phyloP scores from a whole-genome alignment of 345 rosid genomes.

The Ceriops zippeliana region DNA sequence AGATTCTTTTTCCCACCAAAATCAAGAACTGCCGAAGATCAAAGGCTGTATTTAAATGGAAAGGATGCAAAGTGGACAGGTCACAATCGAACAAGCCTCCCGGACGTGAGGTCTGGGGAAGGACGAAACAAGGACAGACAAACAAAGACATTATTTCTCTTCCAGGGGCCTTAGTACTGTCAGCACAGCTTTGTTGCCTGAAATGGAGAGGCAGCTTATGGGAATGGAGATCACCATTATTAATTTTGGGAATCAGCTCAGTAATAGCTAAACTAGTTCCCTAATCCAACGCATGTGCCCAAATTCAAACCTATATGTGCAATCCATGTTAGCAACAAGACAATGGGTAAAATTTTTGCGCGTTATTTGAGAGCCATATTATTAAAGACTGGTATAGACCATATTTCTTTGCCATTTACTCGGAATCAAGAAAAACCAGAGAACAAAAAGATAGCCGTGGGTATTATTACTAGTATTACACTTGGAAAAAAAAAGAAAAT shows the following conservation, averaged over 20 bases:
- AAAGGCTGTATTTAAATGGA: not conserved
- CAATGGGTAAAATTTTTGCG: no score
- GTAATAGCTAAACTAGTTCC: no score
- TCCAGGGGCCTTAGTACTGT: conserved; percentile 66
- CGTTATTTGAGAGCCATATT: not conserved
- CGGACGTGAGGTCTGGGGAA: no score
- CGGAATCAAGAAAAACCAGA: no score
- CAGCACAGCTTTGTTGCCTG: conserved; percentile 95
- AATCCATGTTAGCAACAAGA: not conserved
- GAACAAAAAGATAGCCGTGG: no score
- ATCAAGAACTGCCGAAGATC: not conserved
- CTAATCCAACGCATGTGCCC: not conserved
- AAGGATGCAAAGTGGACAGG: not conserved
- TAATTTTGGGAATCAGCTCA: conserved; percentile 9
- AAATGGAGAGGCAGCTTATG: conserved; percentile 5
- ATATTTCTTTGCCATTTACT: not conserved
- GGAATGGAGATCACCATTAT: no score
- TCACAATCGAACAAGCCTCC: not conserved
- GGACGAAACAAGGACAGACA: not conserved
- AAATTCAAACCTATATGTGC: not conserved
- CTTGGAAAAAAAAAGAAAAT: no score
- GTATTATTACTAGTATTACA: not conserved
- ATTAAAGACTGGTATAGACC: not conserved
- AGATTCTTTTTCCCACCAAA: not conserved
- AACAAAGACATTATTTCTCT: conserved; percentile 44